A percentile compares a stretch with the other conserved stretches of the same genome.
Evolutionary conservation across 2,329 filamentous ascomycete species (phyloP).

Genomic region (Elsinoe ampelina): DNA sequence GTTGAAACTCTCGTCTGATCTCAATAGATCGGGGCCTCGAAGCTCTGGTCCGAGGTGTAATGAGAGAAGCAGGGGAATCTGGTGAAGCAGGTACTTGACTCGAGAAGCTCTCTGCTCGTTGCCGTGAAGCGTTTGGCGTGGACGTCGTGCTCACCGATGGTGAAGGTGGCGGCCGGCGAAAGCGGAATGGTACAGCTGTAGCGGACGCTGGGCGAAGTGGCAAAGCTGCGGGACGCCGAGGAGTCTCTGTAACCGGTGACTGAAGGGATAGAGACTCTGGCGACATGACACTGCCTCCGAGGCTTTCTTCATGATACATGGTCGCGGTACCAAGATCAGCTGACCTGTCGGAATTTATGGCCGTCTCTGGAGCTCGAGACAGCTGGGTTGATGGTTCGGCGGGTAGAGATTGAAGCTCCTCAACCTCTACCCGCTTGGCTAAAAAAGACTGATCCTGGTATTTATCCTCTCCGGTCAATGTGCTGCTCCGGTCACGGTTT

Average conservation of each 20-base stretch:
- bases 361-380: constrained; percentile 15
- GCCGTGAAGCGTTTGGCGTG: constrained; percentile 14
- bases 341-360: not conserved
- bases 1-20: constrained; percentile 54
- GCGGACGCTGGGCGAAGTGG: constrained; percentile 22
- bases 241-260: constrained; percentile 13
- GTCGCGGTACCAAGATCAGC: not conserved
- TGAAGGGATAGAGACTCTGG: constrained; percentile 23
- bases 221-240: constrained; percentile 16
- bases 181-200: constrained; percentile 29
- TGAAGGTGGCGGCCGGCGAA: constrained; percentile 25
- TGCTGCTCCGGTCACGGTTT: not conserved
- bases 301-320: not conserved
- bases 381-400: constrained; percentile 23
- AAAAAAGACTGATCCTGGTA: constrained; percentile 49
- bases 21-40: constrained; percentile 17
- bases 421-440: constrained; percentile 53
- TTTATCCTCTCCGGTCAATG: constrained; percentile 3
- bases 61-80: constrained; percentile 20
- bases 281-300: constrained; percentile 14
- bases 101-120: constrained; percentile 26
- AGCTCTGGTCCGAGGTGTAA: constrained; percentile 15
- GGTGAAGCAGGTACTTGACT: constrained; percentile 17
- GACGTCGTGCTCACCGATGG: constrained; percentile 15
- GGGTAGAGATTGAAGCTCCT: constrained; percentile 40